Evolutionary conservation across 139 green algal genomes (phyloP).

Genomic region (Coelastrella sp.): DNA sequence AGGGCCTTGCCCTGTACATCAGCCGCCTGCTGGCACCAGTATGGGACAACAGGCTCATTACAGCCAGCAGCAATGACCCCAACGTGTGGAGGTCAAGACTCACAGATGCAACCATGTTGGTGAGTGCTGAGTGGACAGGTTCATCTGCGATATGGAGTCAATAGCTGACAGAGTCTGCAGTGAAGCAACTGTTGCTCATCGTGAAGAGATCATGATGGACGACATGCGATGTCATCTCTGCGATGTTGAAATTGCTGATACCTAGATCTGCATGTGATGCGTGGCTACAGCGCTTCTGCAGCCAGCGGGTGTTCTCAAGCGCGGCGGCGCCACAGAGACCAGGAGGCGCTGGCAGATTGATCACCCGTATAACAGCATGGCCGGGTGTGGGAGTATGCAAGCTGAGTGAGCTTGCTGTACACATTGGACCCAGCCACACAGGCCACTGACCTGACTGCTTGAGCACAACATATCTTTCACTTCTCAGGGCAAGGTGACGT

Average conservation of each 20-base stretch:
- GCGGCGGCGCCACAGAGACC: slow-evolving; percentile 2
- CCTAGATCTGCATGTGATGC: neutral
- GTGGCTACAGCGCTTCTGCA: neutral
- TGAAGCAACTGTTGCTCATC: neutral
- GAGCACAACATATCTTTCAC: neutral
- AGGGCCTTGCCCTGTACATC: slow-evolving; percentile 83
- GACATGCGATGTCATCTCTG: too few species aligned
- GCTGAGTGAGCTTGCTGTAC: neutral
- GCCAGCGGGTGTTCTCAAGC: neutral
- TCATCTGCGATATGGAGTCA: neutral
- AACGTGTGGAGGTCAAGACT: slow-evolving; percentile 49
- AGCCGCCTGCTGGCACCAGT: slow-evolving; percentile 78
- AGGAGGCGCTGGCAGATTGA: neutral
- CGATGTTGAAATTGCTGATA: neutral
- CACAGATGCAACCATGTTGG: slow-evolving; percentile 41
- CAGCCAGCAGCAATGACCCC: slow-evolving; percentile 29
- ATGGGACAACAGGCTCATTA: slow-evolving; percentile 80
- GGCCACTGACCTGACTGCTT: neutral
- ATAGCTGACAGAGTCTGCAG: neutral
- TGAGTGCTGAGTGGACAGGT: neutral
- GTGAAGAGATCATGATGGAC: too few species aligned
- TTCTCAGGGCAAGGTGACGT: neutral
- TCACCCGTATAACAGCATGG: neutral
- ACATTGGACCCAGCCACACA: neutral
- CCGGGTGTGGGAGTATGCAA: neutral